A percentile compares a stretch with the other conserved stretches of the same genome.
phyloP scores from a whole-genome alignment of 345 rosid species.

The Adansonia digitata region DNA sequence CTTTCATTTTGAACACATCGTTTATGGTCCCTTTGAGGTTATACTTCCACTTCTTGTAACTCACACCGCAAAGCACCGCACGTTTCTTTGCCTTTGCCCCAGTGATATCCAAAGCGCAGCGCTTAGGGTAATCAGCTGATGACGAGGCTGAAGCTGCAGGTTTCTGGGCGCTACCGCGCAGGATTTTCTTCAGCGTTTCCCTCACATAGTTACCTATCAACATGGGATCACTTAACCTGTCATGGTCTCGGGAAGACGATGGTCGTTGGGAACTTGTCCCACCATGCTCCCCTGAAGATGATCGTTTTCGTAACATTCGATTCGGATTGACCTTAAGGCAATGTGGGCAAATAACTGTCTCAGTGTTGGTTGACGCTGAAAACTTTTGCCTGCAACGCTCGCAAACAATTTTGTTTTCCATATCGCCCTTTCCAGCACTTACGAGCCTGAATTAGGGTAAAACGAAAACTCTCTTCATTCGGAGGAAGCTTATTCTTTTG shows the following conservation, averaged over 20 bases:
- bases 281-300: background rate
- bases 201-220: background rate
- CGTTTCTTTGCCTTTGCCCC: slow-evolving; percentile 27
- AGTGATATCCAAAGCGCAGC: background rate
- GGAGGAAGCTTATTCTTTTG: background rate
- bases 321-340: background rate
- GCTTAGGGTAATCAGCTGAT: background rate
- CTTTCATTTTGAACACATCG: slow-evolving; percentile 44
- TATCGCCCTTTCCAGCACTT: background rate
- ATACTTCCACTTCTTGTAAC: slow-evolving; percentile 35
- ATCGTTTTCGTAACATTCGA: background rate
- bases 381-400: slow-evolving; percentile 1
- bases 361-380: background rate
- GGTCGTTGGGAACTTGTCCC: no score
- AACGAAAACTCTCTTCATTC: background rate
- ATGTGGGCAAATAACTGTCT: background rate
- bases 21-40: slow-evolving; percentile 47
- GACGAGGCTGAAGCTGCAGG: background rate
- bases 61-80: slow-evolving; percentile 19
- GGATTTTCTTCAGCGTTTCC: background rate
- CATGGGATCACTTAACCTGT: background rate
- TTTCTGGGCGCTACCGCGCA: background rate
- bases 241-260: no score
- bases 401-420: background rate
- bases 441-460: background rate